A percentile compares a stretch with the other conserved stretches of the same genome.
phyloP scores from a whole-genome alignment of 2,329 filamentous ascomycete species.

The Mycosphaerella sp. region DNA sequence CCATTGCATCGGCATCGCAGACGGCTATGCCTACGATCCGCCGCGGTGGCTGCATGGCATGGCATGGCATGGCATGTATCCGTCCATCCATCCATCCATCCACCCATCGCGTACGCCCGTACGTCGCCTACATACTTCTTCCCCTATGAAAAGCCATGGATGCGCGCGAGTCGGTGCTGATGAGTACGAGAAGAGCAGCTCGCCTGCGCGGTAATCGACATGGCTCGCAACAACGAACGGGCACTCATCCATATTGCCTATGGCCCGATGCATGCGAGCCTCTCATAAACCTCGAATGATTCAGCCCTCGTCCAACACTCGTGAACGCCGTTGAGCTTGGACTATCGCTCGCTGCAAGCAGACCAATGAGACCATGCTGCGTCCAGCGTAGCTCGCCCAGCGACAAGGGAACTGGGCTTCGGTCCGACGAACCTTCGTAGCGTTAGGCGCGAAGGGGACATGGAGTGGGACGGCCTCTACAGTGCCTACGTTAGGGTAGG shows the following conservation, averaged over 20 bases:
- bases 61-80: neutral
- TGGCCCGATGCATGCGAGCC: no score
- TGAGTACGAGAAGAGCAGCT: no score
- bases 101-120: neutral
- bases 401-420: constrained; percentile 18
- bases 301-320: no score
- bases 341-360: neutral
- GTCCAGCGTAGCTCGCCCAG: constrained; percentile 16
- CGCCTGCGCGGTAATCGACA: no score
- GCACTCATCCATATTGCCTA: no score
- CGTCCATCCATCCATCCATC: neutral
- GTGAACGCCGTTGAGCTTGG: constrained; percentile 7
- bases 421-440: constrained; percentile 19
- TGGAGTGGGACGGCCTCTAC: constrained; percentile 1
- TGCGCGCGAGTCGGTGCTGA: no score
- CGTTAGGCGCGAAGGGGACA: constrained; percentile 11
- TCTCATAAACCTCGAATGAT: neutral
- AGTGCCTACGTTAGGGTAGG: no score
- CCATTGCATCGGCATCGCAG: neutral
- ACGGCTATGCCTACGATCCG: neutral
- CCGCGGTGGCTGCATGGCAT: neutral
- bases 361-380: neutral
- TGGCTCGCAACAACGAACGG: no score
- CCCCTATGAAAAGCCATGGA: no score
- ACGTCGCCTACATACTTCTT: no score